Base-by-base conservation (phyloP, 176 grass and related monocot genomes). In the Bonia amplexicaulis region DNA sequence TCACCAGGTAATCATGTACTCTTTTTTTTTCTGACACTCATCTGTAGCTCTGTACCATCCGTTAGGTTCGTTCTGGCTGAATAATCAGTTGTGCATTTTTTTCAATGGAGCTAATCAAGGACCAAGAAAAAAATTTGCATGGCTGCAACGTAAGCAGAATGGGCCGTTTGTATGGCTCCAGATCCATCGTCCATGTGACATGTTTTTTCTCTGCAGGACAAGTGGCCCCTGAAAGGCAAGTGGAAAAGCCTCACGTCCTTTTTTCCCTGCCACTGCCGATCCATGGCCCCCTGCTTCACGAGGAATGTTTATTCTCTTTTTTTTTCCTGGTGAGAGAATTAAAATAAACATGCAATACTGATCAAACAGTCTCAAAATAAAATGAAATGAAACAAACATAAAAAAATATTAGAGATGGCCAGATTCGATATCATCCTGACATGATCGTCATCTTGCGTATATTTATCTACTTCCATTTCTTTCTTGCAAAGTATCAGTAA, bases 101-200 rank as follows among this genome's bases (percentile, higher is more conserved):
- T 26, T 6, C 23, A 29, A 14, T 26, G 11, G 6, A 63, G 60
- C 60, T 63, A 63, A 63, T 63, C 12, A 29, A 27, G 25, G 1
- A 14, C 6, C 60, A 31, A 13, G 60, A 31, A 26, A 6, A 26
- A 4, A 9, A 2, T 42, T 46, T 3, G 39, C 6, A 17, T 52
- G 54, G 41, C 42, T n/a, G 26, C 42, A 49, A 63, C 2, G 25
- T 54, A 33, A 39, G 55, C 15, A 8, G 9, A 42, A 73, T 66
- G 76, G 77, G 46, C 69, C 55, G 0, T 45, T 44, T 7, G 46
- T 35, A 40, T 69, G 52, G 63, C 6, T 75, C 20, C 41, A 42
- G 23, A 47, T 59, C 73, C 74, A 41, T 22, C 11, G 59, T 54
- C 51, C 82, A 85, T 76, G 88, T 85, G 70, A 48, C 19, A 19